Percentiles rank a stretch among this genome's conserved stretches.
These are phyloP conservation scores for Apophysomyces ossiformis DNA, from an alignment of 371 early-diverging fungal species.

Conservation along the genomic window DNA sequence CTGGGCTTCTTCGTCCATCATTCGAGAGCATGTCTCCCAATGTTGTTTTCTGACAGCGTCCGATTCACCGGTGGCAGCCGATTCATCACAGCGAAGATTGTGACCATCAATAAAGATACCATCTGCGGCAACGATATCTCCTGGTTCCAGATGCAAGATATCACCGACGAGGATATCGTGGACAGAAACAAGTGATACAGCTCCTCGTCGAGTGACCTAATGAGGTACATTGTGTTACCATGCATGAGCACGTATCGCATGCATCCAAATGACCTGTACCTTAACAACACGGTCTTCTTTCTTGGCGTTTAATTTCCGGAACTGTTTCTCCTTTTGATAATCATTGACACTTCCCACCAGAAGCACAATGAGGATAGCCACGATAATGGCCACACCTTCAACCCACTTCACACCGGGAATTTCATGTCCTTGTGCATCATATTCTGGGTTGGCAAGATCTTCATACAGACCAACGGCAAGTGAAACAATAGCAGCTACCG, in stretches of 20 bases:
- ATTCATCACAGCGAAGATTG: slow-evolving; percentile 91
- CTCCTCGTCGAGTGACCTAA: slow-evolving; percentile 78
- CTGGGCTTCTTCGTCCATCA: slow-evolving; percentile 6
- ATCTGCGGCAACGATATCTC: slow-evolving; percentile 91
- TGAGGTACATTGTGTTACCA: slow-evolving; percentile 3
- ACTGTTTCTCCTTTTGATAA: slow-evolving; percentile 86
- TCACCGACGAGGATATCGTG: slow-evolving; percentile 90
- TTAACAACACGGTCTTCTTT: slow-evolving; percentile 82
- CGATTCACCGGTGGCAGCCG: slow-evolving; percentile 91
- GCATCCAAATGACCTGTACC: slow-evolving; percentile 32
- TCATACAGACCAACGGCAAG: slow-evolving; percentile 89
- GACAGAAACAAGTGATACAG: slow-evolving; percentile 79
- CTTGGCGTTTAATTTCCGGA: slow-evolving; percentile 82
- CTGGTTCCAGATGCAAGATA: slow-evolving; percentile 88
- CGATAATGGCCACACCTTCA: slow-evolving; percentile 81
- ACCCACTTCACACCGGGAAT: slow-evolving; percentile 72
- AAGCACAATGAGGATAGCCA: slow-evolving; percentile 84
- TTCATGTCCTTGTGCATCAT: slow-evolving; percentile 36
- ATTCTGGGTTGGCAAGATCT: slow-evolving; percentile 61
- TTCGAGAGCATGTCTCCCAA: slow-evolving; percentile 41
- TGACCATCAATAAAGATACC: slow-evolving; percentile 84
- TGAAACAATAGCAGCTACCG: slow-evolving; percentile 85
- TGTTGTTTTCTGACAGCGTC: slow-evolving; percentile 70
- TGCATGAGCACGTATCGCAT: slow-evolving; percentile 23
- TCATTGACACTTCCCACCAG: slow-evolving; percentile 83